Base-by-base conservation (phyloP, 768 basidiomycete genomes). In the Tricholoma terreum region DNA sequence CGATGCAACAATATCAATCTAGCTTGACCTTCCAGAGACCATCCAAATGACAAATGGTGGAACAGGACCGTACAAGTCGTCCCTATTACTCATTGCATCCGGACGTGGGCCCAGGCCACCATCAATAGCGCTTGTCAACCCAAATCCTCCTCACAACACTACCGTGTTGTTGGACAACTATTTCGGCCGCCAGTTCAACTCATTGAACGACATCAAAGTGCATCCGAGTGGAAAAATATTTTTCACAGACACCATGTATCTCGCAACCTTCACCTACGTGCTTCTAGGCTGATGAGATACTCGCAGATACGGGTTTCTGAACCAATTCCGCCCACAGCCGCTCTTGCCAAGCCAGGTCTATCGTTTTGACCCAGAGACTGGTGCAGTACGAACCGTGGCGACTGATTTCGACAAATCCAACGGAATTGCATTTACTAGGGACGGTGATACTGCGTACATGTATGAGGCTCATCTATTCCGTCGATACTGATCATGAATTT, bases 101-200 rank as follows among this genome's bases (percentile, higher is more conserved):
- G 88, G 89, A 34, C 82, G 86, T 50, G 87, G 84, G 0, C 69
- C 77, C 21, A 71, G 79, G 5, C 85, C 89, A 7, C 82, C 89
- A 17, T 82, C 82, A 3, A 65, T 91, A 22, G 83, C 78, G 0
- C 78, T 87, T 22, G 83, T 90, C 50, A 83, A 89, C 65, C 87
- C 89, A 0, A 66, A 63, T 3, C 66, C 80, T 7, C 89, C 89
- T 0, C 77, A 84, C 70, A 87, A 90, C 55, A 72, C 80, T 3
- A 90, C 87, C 0, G 79, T 88, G 30, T 69, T 92, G 14, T 69
- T 92, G 58, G 87, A 92, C 71, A 92, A 91, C 72, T 90, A 80
- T 70, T 88, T 82, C 63, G 90, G 90, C 1, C 76, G 88, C 2
- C 89, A 90, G 61, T 93, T 91, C 73, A 91, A 89, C 70, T 90